Percentiles rank a stretch among this genome's conserved stretches.
Conservation (phyloP, 495 filamentous ascomycete species). For the Aspergillus baeticus region DNA sequence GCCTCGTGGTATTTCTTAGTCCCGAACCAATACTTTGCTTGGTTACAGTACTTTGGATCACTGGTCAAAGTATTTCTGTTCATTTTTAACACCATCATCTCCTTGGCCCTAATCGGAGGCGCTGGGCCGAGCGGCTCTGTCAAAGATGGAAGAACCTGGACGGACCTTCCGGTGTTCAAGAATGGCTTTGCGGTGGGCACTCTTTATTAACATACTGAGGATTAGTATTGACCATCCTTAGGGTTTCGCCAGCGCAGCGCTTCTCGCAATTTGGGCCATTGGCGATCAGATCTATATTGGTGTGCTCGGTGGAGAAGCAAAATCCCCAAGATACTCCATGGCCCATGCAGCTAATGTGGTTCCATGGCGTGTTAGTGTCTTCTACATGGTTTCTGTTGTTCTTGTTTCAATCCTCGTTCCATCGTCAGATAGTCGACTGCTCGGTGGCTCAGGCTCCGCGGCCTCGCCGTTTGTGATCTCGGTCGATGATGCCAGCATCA, state of each 20-base stretch:
- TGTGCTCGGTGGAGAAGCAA: slow-evolving; percentile 24
- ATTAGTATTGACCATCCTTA: neutral
- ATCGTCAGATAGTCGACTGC: slow-evolving; percentile 1
- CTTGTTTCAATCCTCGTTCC: slow-evolving; percentile 11
- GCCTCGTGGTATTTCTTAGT: slow-evolving; percentile 11
- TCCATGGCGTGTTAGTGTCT: slow-evolving; percentile 23
- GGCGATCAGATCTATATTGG: slow-evolving; percentile 29
- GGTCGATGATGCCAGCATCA: slow-evolving; percentile 8
- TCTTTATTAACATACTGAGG: neutral
- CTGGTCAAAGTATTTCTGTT: slow-evolving; percentile 12
- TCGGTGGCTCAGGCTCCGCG: slow-evolving; percentile 7
- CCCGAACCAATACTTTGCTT: slow-evolving; percentile 10
- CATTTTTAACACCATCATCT: slow-evolving; percentile 9
- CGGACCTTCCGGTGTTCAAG: slow-evolving; percentile 22
- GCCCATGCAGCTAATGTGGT: slow-evolving; percentile 29
- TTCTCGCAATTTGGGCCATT: slow-evolving; percentile 31
- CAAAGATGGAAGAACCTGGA: slow-evolving; percentile 27
- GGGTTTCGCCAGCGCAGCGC: slow-evolving; percentile 25
- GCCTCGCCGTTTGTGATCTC: slow-evolving; percentile 16
- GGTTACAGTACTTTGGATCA: slow-evolving; percentile 11
- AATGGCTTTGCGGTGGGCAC: slow-evolving; percentile 25
- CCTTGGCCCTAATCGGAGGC: slow-evolving; percentile 10
- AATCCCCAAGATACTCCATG: slow-evolving; percentile 29
- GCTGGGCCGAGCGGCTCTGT: slow-evolving; percentile 26
- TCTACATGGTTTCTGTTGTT: slow-evolving; percentile 6